Evolutionary conservation across 495 filamentous ascomycete genomes (phyloP).

Genomic region (Ramalina intermedia): DNA sequence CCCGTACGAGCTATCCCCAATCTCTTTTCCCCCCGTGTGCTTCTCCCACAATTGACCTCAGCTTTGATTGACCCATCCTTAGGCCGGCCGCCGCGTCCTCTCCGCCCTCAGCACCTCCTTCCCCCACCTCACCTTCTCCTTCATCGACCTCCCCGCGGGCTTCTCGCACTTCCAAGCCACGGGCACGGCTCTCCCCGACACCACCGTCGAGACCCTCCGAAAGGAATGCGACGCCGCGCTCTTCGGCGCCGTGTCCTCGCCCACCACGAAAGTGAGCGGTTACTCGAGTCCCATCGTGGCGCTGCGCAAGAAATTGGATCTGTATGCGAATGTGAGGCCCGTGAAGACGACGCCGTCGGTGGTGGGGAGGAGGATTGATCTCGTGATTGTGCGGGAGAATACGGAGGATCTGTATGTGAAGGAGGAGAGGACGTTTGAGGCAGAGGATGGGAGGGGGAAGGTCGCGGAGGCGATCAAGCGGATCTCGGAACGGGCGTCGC

Average conservation of each 20-base stretch:
- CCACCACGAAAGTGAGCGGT: slow-evolving; percentile 72
- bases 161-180: slow-evolving; percentile 85
- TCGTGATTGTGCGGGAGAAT: slow-evolving; percentile 97
- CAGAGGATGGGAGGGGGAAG: slow-evolving; percentile 51
- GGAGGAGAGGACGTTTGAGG: slow-evolving; percentile 72
- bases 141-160: slow-evolving; percentile 80
- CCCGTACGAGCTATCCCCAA: slow-evolving; percentile 33
- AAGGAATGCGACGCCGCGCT: slow-evolving; percentile 89
- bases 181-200: slow-evolving; percentile 74
- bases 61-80: neutral
- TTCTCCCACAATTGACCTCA: too few relatives aligned
- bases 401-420: slow-evolving; percentile 99
- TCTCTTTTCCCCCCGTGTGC: neutral
- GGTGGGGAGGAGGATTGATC: slow-evolving; percentile 58
- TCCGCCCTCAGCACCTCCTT: slow-evolving; percentile 75
- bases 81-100: slow-evolving; percentile 76
- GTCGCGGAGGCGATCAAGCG: slow-evolving; percentile 96
- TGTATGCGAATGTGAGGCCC: slow-evolving; percentile 95
- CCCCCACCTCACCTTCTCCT: slow-evolving; percentile 72
- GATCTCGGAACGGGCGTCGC: slow-evolving; percentile 71
- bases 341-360: slow-evolving; percentile 64
- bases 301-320: slow-evolving; percentile 82
- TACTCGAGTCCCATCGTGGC: slow-evolving; percentile 97
- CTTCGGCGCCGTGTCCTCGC: slow-evolving; percentile 91
- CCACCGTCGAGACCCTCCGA: slow-evolving; percentile 72